Percentiles rank a stretch among this genome's conserved stretches.
phyloP scores from a whole-genome alignment of 2,329 filamentous ascomycete genomes.

The Paraphaeosphaeria sporulosa region DNA sequence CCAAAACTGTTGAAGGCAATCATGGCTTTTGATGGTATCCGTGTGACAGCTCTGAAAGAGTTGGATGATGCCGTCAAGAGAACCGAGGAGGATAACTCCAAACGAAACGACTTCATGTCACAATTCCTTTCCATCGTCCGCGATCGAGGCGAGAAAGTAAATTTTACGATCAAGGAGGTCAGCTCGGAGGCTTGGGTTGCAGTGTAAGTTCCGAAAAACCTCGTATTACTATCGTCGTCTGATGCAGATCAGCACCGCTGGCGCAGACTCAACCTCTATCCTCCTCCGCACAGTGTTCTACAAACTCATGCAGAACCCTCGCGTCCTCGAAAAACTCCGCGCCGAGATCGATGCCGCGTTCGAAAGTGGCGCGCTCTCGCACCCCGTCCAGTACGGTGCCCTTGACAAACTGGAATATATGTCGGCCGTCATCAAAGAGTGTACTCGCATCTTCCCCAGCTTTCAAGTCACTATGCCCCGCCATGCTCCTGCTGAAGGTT shows the following conservation, averaged over 20 bases:
- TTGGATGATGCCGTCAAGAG: constrained; percentile 14
- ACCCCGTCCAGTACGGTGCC: constrained; percentile 22
- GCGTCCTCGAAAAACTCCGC: constrained; percentile 15
- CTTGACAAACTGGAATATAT: constrained; percentile 48
- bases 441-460: constrained; percentile 51
- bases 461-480: constrained; percentile 29
- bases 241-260: constrained; percentile 31
- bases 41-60: constrained; percentile 19
- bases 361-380: constrained; percentile 14
- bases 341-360: constrained; percentile 27
- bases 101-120: constrained; percentile 38
- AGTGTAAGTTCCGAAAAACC: constrained; percentile 31
- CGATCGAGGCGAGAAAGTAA: constrained; percentile 38
- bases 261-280: constrained; percentile 47
- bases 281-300: constrained; percentile 48
- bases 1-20: constrained; percentile 29
- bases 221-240: not conserved
- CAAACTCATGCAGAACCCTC: constrained; percentile 44
- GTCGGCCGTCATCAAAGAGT: constrained; percentile 55
- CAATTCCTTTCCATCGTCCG: constrained; percentile 40
- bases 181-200: constrained; percentile 32
- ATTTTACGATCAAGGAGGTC: constrained; percentile 31
- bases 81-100: constrained; percentile 9
- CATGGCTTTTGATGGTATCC: constrained; percentile 23
- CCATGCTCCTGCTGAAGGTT: constrained; percentile 28